Conservation (phyloP, 164 flowering plant genomes). For the Chloranthus sessilifolius region DNA sequence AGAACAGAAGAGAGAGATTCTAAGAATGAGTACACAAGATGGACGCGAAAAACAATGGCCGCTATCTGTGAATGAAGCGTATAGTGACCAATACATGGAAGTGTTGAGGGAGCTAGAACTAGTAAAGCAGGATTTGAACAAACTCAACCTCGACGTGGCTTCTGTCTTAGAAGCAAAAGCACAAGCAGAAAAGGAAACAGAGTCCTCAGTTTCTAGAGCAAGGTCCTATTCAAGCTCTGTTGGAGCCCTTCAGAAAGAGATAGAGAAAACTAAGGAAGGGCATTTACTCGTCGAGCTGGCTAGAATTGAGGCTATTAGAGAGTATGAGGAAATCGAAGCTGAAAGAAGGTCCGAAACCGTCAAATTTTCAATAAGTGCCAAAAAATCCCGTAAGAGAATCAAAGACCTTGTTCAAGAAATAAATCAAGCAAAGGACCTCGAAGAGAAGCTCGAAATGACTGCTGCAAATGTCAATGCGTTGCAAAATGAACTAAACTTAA, state of each 20-base stretch:
- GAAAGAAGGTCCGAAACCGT: slow-evolving; percentile 42
- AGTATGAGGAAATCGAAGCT: slow-evolving; percentile 44
- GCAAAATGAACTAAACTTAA: slow-evolving; percentile 38
- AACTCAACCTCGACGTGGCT: slow-evolving; percentile 66
- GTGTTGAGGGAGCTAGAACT: slow-evolving; percentile 54
- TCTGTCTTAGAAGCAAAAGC: slow-evolving; percentile 42
- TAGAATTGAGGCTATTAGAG: slow-evolving; percentile 70
- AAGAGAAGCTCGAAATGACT: slow-evolving; percentile 38
- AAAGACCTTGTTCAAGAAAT: slow-evolving; percentile 36
- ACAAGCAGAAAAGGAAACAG: slow-evolving; percentile 42
- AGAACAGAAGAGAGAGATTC: slow-evolving; percentile 21
- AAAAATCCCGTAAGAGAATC: slow-evolving; percentile 34
- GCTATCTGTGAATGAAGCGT: slow-evolving; percentile 5
- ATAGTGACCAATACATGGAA: slow-evolving; percentile 28
- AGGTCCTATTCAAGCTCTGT: slow-evolving; percentile 26
- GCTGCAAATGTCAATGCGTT: slow-evolving; percentile 41
- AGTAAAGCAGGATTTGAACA: slow-evolving; percentile 59
- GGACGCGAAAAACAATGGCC: slow-evolving; percentile 12
- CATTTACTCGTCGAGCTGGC: slow-evolving; percentile 82
- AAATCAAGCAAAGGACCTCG: slow-evolving; percentile 37
- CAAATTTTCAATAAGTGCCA: slow-evolving; percentile 30
- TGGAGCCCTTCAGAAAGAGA: slow-evolving; percentile 47
- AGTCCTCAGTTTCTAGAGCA: slow-evolving; percentile 25
- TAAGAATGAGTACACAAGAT: slow-evolving; percentile 17
- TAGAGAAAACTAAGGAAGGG: slow-evolving; percentile 73